Evolutionary conservation across 2,329 filamentous ascomycete genomes (phyloP), one percentile per base, ranked within the genome.

Genomic region (Aspergillus piperis): DNA sequence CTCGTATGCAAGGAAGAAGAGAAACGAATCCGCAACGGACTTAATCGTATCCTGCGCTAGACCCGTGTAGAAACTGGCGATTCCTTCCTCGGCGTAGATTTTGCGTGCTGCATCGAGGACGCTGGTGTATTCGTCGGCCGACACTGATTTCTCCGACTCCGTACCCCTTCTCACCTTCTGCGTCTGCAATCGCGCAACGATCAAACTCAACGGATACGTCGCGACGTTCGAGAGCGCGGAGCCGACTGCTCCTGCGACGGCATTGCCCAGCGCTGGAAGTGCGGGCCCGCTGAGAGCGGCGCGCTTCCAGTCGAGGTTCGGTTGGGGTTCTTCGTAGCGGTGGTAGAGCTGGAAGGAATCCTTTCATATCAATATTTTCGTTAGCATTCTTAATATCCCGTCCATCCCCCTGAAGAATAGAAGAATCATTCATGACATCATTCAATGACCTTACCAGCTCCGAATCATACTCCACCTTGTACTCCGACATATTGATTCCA

Each of bases 1-100:
- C 2, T 79, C 90, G 77, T 96, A 96, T 60, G 90, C 88, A 17
- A 94, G 83, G 78, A 96, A 96, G 81, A 96, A 96, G 54, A 96
- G 81, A 72, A 95, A 94, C 59, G 89, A 90, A 78, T 95, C 91
- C 30, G 86, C 82, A 21, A 88, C 81, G 23, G 86, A 87, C 74
- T 90, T 91, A 68, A 80, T 82, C 10, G 88, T 85, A 70, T 90
- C 88, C 38, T 84, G 82, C 6, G 82, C 77, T 1, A 90, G 74
- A 25, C 89, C 89, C 23, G 81, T 83, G 71, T 90, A 96, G 65
- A 96, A 88, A 1, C 88, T 90, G 17, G 88, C 65, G 3, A 90
- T 87, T n/a, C 90, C 91, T 74, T 92, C 90, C 32, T 84, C 80
- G 36, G 81, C 78, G 69, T 89, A 89, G 65, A 96, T 95, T 72